Conservation (phyloP, 2,329 filamentous ascomycete genomes). For the Arthrobotrys iridis region DNA sequence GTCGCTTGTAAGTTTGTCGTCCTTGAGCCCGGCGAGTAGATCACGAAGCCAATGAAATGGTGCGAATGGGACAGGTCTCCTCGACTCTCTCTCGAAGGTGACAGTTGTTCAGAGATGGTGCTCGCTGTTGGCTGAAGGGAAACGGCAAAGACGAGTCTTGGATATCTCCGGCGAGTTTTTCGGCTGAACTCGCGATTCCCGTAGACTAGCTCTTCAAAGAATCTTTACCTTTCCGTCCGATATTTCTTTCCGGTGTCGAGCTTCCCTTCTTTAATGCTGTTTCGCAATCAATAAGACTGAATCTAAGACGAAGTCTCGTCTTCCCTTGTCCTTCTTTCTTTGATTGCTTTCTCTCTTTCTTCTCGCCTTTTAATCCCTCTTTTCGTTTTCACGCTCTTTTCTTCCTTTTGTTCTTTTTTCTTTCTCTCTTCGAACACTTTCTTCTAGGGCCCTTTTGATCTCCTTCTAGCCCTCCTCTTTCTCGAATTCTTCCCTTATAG, state of each 20-base stretch:
- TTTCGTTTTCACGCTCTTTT: neutral
- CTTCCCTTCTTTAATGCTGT: neutral
- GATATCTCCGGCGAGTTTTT: neutral
- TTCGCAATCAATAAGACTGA: neutral
- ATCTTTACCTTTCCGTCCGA: neutral
- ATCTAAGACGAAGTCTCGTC: neutral
- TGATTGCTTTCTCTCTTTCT: neutral
- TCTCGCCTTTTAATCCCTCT: neutral
- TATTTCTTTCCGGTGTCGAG: neutral
- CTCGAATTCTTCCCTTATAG: slow-evolving; percentile 20
- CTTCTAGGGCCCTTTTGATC: neutral
- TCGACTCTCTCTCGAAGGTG: neutral
- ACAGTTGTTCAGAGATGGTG: neutral
- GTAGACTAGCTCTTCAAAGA: neutral
- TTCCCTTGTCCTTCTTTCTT: neutral
- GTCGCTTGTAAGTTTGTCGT: neutral
- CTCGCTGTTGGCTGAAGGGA: neutral
- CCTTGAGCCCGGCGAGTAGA: neutral
- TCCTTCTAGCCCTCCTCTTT: slow-evolving; percentile 19
- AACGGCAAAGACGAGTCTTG: neutral
- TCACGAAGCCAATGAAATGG: neutral
- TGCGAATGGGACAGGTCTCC: neutral
- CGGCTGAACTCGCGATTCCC: neutral
- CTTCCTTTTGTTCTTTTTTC: neutral
- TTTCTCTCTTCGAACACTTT: neutral